Conservation (phyloP, 2,329 filamentous ascomycete species). For the Xylaria hypoxylon region DNA sequence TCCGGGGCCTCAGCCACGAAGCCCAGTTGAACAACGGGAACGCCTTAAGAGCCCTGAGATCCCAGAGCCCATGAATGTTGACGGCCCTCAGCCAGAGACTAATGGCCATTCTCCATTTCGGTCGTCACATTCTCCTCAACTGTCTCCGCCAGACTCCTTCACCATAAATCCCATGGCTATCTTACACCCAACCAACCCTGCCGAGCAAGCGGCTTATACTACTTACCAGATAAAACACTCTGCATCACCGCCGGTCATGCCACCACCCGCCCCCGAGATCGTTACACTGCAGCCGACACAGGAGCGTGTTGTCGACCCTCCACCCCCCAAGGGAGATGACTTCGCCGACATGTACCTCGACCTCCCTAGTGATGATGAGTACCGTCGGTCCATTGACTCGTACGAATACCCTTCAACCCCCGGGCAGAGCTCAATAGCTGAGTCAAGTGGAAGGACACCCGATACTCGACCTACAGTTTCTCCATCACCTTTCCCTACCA, state of each 20-base stretch:
- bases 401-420: slow-evolving; percentile 49
- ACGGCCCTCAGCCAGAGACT: slow-evolving; percentile 41
- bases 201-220: slow-evolving; percentile 51
- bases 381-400: slow-evolving; percentile 47
- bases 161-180: slow-evolving; percentile 51
- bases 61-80: slow-evolving; percentile 51
- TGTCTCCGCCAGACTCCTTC: slow-evolving; percentile 46
- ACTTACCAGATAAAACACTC: slow-evolving; percentile 52
- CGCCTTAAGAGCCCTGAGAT: slow-evolving; percentile 53
- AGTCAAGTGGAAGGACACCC: slow-evolving; percentile 50
- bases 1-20: slow-evolving; percentile 48
- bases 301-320: slow-evolving; percentile 37
- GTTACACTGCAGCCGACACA: slow-evolving; percentile 41
- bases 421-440: slow-evolving; percentile 48
- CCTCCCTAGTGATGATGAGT: slow-evolving; percentile 48
- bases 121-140: slow-evolving; percentile 48
- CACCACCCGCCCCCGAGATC: slow-evolving; percentile 45
- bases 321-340: slow-evolving; percentile 34
- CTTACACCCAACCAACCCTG: slow-evolving; percentile 50
- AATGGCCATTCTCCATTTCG: slow-evolving; percentile 44
- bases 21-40: slow-evolving; percentile 44
- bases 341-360: slow-evolving; percentile 47
- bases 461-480: slow-evolving; percentile 50
- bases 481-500: slow-evolving; percentile 47
- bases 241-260: slow-evolving; percentile 47